Conservation (phyloP, 2,329 filamentous ascomycete genomes). For the Scedosporium apiospermum region DNA sequence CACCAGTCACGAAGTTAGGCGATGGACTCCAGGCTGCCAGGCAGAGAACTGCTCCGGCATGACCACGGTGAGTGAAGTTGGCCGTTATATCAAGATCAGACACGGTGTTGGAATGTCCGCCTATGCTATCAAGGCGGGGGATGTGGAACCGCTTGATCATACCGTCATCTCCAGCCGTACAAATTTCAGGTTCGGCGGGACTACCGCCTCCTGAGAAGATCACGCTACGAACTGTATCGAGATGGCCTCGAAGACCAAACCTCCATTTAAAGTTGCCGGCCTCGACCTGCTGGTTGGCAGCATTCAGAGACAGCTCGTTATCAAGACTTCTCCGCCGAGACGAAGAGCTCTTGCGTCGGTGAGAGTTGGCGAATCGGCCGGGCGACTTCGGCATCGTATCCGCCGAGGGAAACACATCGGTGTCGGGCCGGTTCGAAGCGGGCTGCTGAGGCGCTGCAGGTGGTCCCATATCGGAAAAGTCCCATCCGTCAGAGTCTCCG, state of each 20-base stretch:
- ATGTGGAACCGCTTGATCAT: conserved; percentile 97
- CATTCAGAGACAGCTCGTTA: conserved; percentile 45
- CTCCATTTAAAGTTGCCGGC: conserved; percentile 79
- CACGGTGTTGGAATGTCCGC: conserved; percentile 29
- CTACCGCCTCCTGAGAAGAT: conserved; percentile 96
- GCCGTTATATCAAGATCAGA: conserved; percentile 82
- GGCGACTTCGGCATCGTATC: conserved; percentile 77
- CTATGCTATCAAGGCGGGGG: conserved; percentile 60
- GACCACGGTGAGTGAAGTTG: conserved; percentile 91
- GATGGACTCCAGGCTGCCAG: conserved; percentile 80
- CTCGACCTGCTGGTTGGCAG: conserved; percentile 51
- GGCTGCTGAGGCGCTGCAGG: conserved; percentile 28
- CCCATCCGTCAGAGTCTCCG: conserved; percentile 69
- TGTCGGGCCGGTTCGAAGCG: conserved; percentile 74
- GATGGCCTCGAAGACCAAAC: conserved; percentile 83
- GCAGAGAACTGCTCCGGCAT: conserved; percentile 81
- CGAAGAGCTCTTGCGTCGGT: conserved; percentile 73
- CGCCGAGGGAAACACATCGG: conserved; percentile 76
- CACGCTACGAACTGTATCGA: conserved; percentile 87
- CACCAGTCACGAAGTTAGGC: conserved; percentile 81
- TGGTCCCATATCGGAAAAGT: conserved; percentile 43
- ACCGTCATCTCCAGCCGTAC: conserved; percentile 90
- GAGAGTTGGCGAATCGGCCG: conserved; percentile 55
- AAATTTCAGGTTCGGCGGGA: conserved; percentile 91
- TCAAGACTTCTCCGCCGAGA: conserved; percentile 59